Percentiles rank a stretch among this genome's conserved stretches.
Evolutionary conservation across 140 eudicot species (phyloP).

Genomic region (Senecio squalidus): DNA sequence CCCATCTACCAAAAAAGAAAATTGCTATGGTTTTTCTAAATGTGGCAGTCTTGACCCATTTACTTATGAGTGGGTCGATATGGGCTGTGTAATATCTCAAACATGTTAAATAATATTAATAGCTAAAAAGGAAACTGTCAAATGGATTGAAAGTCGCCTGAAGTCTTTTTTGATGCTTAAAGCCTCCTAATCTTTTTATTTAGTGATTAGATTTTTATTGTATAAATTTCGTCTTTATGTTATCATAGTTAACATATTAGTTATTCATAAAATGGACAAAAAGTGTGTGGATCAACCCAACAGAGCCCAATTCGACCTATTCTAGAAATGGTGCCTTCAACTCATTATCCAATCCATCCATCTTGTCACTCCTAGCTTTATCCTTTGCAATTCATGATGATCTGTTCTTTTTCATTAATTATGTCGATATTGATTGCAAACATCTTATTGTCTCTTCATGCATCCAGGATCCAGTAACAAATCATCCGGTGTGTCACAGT

Average conservation of each 20-base stretch:
- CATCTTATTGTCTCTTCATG: conserved; percentile 7
- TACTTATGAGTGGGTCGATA: neutral
- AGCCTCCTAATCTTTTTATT: too few species aligned
- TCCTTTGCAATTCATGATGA: conserved; percentile 3
- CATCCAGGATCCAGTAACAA: conserved; percentile 90
- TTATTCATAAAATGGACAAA: neutral
- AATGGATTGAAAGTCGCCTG: neutral
- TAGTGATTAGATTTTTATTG: too few species aligned
- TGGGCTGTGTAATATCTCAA: neutral
- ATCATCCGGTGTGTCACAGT: conserved; percentile 74
- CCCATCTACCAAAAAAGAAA: neutral
- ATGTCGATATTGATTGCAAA: neutral
- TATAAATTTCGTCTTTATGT: neutral
- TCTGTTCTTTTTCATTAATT: too few species aligned
- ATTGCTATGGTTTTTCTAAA: conserved; percentile 1
- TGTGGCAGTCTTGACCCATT: neutral
- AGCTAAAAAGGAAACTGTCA: neutral
- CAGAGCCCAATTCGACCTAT: neutral
- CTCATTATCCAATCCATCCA: neutral
- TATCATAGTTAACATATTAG: neutral
- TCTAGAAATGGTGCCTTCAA: too few species aligned
- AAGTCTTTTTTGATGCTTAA: neutral
- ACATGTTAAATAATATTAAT: neutral
- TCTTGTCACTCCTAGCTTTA: neutral
- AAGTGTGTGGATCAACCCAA: neutral